phyloP scores from a whole-genome alignment of 2,329 filamentous ascomycete genomes.

The Amylocarpus encephaloides region DNA sequence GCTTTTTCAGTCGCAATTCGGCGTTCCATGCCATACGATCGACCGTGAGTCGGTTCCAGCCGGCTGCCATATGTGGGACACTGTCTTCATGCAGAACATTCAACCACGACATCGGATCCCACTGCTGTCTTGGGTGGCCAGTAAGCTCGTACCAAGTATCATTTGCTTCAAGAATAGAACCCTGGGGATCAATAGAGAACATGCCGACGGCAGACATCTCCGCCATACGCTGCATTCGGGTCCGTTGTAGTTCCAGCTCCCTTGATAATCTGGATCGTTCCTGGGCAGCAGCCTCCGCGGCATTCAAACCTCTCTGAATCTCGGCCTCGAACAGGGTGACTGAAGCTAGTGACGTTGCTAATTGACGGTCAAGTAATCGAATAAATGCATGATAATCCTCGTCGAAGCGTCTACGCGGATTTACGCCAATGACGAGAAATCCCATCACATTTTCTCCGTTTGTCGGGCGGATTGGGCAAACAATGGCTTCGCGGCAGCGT shows the following conservation, averaged over 20 bases:
- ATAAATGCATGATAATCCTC: conserved; percentile 73
- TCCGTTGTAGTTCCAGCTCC: conserved; percentile 23
- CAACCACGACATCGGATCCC: conserved; percentile 62
- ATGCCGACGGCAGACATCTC: conserved; percentile 78
- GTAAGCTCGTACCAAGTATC: conserved; percentile 70
- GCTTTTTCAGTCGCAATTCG: conserved; percentile 63
- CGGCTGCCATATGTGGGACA: conserved; percentile 45
- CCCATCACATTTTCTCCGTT: conserved; percentile 64
- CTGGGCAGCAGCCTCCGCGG: conserved; percentile 65
- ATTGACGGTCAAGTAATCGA: conserved; percentile 63
- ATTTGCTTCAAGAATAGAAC: conserved; percentile 71
- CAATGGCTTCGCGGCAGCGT: conserved; percentile 61
- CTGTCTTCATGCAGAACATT: conserved; percentile 62
- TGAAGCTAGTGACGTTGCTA: conserved; percentile 73
- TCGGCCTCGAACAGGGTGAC: conserved; percentile 79
- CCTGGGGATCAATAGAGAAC: conserved; percentile 69
- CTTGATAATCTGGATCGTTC: conserved; percentile 39
- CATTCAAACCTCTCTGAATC: conserved; percentile 63
- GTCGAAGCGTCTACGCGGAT: conserved; percentile 70
- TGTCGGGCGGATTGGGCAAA: conserved; percentile 73
- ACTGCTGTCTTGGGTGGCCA: conserved; percentile 52
- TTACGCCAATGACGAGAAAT: conserved; percentile 38
- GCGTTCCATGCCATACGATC: conserved; percentile 59
- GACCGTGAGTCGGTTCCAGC: conserved; percentile 56
- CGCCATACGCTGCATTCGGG: conserved; percentile 54